These are phyloP conservation scores for Colletotrichum sublineola DNA, from an alignment of 2,329 filamentous ascomycete genomes.

Conservation along the genomic window DNA sequence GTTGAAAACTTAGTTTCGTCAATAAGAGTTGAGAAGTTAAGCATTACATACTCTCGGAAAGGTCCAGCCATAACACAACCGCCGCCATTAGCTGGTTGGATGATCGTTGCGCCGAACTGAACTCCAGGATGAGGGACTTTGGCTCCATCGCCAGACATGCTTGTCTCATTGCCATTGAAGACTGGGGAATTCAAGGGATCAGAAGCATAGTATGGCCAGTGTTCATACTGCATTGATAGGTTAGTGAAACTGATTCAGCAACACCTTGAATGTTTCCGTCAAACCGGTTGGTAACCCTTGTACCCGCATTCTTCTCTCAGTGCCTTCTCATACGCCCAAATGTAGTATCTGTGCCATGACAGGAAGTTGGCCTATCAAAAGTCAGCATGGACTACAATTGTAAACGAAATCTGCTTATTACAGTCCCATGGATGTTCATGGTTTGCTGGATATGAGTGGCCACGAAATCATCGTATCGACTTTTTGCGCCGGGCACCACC, in stretches of 20 bases:
- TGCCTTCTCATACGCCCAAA: slow-evolving; percentile 54
- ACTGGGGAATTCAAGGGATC: slow-evolving; percentile 63
- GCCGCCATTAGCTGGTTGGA: slow-evolving; percentile 66
- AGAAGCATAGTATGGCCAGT: slow-evolving; percentile 62
- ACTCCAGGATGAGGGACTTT: slow-evolving; percentile 43
- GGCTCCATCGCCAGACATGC: slow-evolving; percentile 63
- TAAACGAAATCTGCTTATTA: neutral
- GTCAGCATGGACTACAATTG: too few species aligned
- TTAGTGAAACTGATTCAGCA: neutral
- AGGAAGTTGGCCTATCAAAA: slow-evolving; percentile 52
- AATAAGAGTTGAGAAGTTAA: neutral
- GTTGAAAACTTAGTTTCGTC: slow-evolving; percentile 51
- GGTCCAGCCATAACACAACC: slow-evolving; percentile 66
- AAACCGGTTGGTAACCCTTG: slow-evolving; percentile 55
- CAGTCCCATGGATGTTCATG: slow-evolving; percentile 46
- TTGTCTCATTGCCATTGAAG: slow-evolving; percentile 67
- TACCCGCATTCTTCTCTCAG: slow-evolving; percentile 59
- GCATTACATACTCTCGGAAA: slow-evolving; percentile 58
- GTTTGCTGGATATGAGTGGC: slow-evolving; percentile 50
- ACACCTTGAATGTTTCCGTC: neutral
- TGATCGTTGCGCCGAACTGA: slow-evolving; percentile 35
- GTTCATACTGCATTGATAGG: slow-evolving; percentile 58
- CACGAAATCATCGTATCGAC: slow-evolving; percentile 51
- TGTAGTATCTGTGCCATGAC: slow-evolving; percentile 60
- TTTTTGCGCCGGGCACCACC: slow-evolving; percentile 46